Evolutionary conservation across 148 eudicot species (phyloP), one percentile per base, ranked within the genome.

Genomic region (Vaccinium myrtillus): DNA sequence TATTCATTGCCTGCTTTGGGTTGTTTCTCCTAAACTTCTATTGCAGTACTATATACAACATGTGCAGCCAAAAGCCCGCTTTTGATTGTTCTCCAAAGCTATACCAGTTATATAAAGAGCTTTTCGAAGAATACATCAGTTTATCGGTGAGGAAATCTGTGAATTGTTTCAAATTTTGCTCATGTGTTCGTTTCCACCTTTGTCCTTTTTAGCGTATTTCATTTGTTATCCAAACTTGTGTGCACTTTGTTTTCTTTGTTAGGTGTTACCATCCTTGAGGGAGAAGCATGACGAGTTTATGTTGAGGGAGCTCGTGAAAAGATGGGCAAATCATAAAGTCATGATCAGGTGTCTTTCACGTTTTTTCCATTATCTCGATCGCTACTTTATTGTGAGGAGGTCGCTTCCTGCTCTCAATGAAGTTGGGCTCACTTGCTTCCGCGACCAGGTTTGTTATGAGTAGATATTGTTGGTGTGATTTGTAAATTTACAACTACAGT

Each of bases 31-130:
- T 82, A 54, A 11, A 74, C 54, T 53, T 14, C 25, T 30, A 46
- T 81, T 81, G 21, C 83, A 88, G 89, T 23, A 85, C 86, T 23
- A 74, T 89, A 65, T 86, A 86, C 76, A 74, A 86, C 77, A 81
- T 89, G 91, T 86, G 91, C 83, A 81, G 86, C 15, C 89, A 89
- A 69, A 87, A 89, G 59, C 86, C 86, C 46, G 87, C 91, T 32
- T 78, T 83, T 53, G 87, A 87, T 71, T 86, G 87, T 67, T 87
- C 89, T 63, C 84, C 81, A 76, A 84, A 74, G 76, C 80, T 89
- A 4, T 89, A 89, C 78, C 78, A 89, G 6, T 84, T 85, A 82
- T 89, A 89, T 61, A 85, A 82, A 83, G 87, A 82, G 32, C 83
- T 78, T 39, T 79, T 86, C 32, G 86, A 84, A 63, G 89, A 89